Evolutionary conservation across 116 monocot genomes (phyloP).

Genomic region (Trichopus zeylanicus): DNA sequence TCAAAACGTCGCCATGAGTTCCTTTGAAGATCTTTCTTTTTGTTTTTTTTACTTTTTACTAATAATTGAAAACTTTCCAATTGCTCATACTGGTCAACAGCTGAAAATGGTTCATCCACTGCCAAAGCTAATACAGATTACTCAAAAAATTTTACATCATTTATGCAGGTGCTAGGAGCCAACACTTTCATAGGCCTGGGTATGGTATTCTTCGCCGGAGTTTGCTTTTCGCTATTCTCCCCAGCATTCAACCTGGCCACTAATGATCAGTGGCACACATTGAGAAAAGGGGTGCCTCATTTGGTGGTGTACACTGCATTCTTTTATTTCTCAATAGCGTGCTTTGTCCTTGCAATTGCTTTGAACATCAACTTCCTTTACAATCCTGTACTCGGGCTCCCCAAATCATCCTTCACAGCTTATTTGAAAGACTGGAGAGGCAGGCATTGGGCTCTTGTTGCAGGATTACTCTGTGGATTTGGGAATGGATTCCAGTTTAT

Average conservation of each 20-base stretch:
- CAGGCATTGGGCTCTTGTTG: constrained; percentile 80
- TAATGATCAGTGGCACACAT: constrained; percentile 85
- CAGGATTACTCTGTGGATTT: constrained; percentile 76
- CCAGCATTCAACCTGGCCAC: constrained; percentile 97
- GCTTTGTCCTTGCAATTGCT: constrained; percentile 56
- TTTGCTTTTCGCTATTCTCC: constrained; percentile 95
- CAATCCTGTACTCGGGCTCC: constrained; percentile 70
- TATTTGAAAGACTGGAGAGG: constrained; percentile 83
- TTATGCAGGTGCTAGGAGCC: constrained; percentile 60
- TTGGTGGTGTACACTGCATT: constrained; percentile 92
- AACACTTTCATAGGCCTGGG: constrained; percentile 45
- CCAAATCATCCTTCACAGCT: constrained; percentile 59
- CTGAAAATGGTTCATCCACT: too few relatives aligned
- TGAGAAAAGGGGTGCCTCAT: constrained; percentile 79
- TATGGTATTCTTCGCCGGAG: constrained; percentile 77
- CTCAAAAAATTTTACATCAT: background rate
- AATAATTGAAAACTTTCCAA: too few relatives aligned
- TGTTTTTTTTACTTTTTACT: too few relatives aligned
- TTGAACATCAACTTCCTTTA: constrained; percentile 71
- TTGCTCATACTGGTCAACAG: too few relatives aligned
- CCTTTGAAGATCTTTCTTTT: too few relatives aligned
- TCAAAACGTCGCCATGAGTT: too few relatives aligned
- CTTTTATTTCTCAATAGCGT: constrained; percentile 85
- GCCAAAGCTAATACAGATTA: background rate
- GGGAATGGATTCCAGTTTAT: constrained; percentile 97